Base-by-base conservation (phyloP, 495 filamentous ascomycete species). In the Hypoxylon subgilvum region DNA sequence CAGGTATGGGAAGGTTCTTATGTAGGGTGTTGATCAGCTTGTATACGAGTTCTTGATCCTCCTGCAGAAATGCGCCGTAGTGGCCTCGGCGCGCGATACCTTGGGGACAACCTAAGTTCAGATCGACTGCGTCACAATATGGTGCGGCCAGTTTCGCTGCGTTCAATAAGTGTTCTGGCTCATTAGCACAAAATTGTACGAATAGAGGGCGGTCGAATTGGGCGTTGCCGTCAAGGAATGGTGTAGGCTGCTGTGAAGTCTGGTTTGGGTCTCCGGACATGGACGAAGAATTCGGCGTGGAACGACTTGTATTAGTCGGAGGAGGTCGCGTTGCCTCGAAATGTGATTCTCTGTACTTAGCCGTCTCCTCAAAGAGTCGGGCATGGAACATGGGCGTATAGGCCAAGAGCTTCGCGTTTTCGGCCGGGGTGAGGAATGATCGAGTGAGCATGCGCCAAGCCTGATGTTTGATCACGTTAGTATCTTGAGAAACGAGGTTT, bases 71-170 rank as follows among this genome's bases (percentile, higher is more conserved):
- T 7, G 92, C 86, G 6, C 94, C 94, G 66, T 99, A 99, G 65
- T 89, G 86, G 3, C 94, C 94, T 65, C 85, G 89, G 62, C 81
- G 82, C 25, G 94, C 94, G 51, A 99, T 99, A 1, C 92, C 92
- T 67, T 99, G 94, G 1, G 94, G 94, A 76, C 94, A 99, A n/a
- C 94, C 94, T 1, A 99, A 81, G 69, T 99, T 99, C 59, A 99
- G 76, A 70, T 99, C 95, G 6, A 99, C 89, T 2, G 92, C 94
- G 67, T 99, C 94, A 69, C 92, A 96, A 74, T 89, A 88, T 0
- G 89, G 88, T 2, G 86, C 82, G 0, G 90, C 91, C 43, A 88
- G 77, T 17, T 81, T 77, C 2, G 93, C 93, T 1, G 93, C 92
- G 28, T 79, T 75, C 12, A 96, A 76, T 3, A 97, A 79, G 41